phyloP scores from a whole-genome alignment of 768 basidiomycete species.

The Hygrocybe coccinea region DNA sequence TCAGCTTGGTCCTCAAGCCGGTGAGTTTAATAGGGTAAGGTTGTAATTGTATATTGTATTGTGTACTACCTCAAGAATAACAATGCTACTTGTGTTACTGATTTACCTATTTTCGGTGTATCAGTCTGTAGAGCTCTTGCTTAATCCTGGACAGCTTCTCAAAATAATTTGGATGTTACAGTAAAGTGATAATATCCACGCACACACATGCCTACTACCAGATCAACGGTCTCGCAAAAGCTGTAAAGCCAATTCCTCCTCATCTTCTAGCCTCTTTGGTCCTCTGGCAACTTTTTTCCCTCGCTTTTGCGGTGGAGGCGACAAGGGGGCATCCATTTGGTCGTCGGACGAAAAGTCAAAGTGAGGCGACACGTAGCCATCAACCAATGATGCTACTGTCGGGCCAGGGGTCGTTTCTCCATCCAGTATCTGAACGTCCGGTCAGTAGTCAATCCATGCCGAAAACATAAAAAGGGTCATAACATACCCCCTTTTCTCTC shows the following conservation, averaged over 20 bases:
- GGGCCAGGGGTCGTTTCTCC: background rate
- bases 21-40: too few relatives aligned
- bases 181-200: too few relatives aligned
- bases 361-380: slow-evolving; percentile 67
- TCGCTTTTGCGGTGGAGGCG: slow-evolving; percentile 31
- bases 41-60: too few relatives aligned
- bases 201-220: too few relatives aligned
- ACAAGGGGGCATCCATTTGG: slow-evolving; percentile 31
- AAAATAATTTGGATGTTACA: too few relatives aligned
- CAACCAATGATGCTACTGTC: slow-evolving; percentile 26
- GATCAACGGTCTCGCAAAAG: background rate
- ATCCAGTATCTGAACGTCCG: background rate
- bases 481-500: slow-evolving; percentile 11
- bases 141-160: too few relatives aligned
- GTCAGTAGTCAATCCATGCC: background rate
- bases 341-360: slow-evolving; percentile 44
- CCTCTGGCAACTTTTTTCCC: slow-evolving; percentile 13
- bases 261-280: background rate
- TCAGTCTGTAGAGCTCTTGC: too few relatives aligned
- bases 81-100: too few relatives aligned
- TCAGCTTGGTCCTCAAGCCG: too few relatives aligned
- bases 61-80: too few relatives aligned
- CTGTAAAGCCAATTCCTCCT: slow-evolving; percentile 2
- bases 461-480: background rate
- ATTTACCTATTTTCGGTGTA: too few relatives aligned